Evolutionary conservation across 805 yeast species (phyloP).

Genomic region (Scheffersomyces amazonensis): DNA sequence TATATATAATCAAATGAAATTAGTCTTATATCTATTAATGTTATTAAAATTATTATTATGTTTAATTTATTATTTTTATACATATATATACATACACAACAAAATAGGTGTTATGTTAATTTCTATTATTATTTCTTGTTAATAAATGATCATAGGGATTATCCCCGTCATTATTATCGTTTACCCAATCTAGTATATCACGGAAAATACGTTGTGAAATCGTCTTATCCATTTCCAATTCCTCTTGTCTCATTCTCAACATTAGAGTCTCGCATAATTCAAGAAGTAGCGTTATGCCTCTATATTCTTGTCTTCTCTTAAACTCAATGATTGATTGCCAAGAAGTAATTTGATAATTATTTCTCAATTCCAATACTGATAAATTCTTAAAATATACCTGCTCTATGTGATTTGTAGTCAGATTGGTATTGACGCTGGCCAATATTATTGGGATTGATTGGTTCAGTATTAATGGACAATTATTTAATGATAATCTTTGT

Average conservation of each 20-base stretch:
- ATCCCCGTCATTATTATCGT: slow-evolving; percentile 42
- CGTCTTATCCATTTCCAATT: slow-evolving; percentile 52
- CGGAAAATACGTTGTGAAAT: slow-evolving; percentile 55
- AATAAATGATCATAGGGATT: slow-evolving; percentile 1
- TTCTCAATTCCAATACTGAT: slow-evolving; percentile 75
- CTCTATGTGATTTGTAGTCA: not conserved
- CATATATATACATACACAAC: too few relatives aligned
- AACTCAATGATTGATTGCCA: slow-evolving; percentile 66
- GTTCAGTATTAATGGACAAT: slow-evolving; percentile 60
- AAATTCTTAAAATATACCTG: slow-evolving; percentile 48
- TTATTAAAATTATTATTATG: too few relatives aligned
- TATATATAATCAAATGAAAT: too few relatives aligned
- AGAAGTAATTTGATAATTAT: slow-evolving; percentile 53
- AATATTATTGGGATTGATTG: slow-evolving; percentile 53
- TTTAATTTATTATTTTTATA: too few relatives aligned
- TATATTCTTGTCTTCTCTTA: slow-evolving; percentile 49
- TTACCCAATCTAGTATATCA: slow-evolving; percentile 67
- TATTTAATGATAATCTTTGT: slow-evolving; percentile 71
- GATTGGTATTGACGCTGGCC: not conserved
- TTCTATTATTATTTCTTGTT: too few relatives aligned
- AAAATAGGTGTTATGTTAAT: too few relatives aligned
- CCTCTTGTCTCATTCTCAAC: slow-evolving; percentile 56
- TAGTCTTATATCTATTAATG: too few relatives aligned
- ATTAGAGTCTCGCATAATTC: slow-evolving; percentile 79
- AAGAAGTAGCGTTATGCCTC: slow-evolving; percentile 53